Evolutionary conservation across 2,329 filamentous ascomycete genomes (phyloP), one percentile per base, ranked within the genome.

Genomic region (Hypoxylon sp.): DNA sequence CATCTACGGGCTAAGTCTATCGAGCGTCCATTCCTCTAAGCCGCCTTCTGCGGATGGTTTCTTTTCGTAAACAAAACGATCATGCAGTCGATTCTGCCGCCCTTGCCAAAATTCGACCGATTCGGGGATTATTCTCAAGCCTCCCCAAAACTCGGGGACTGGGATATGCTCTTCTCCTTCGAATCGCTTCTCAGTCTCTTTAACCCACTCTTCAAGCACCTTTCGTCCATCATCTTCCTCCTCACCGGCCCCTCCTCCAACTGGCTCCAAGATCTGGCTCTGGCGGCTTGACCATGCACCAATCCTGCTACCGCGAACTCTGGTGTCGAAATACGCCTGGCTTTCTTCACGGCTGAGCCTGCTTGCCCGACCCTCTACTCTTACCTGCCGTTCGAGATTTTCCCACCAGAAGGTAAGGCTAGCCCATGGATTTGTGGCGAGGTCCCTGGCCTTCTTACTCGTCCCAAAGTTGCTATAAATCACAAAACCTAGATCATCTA

Each of bases 101-200:
- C 96, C 96, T 83, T 97, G 94, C 89, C 96, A 99, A 78, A 99
- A 99, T 85, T 99, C 96, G 51, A 99, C 86, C 73, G 88, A 87
- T 75, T 94, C 91, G 0, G 96, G 95, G 69, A 94, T 85, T 65
- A 99, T 87, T 72, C 95, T 88, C 77, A 97, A 77, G 0, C 96
- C 96, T 29, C 96, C 96, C 96, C 96, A 99, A 78, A 97, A 97
- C 8, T 92, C 90, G 3, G 96, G 96, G 52, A 97, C 89, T 1
- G 94, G 94, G 70, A 99, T 97, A 61, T 91, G 81, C 27, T 97
- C 91, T 69, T 86, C 75, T 1, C 88, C 92, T 43, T 90, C 85
- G 77, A 97, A 99, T 71, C 82, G 85, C 77, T 86, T 81, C 82
- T 97, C 92, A 34, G 90, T 85, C 74, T 97, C 93, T 69, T 83